Base-by-base conservation (phyloP, 2,329 filamentous ascomycete species). In the Aspergillus fumigatus region DNA sequence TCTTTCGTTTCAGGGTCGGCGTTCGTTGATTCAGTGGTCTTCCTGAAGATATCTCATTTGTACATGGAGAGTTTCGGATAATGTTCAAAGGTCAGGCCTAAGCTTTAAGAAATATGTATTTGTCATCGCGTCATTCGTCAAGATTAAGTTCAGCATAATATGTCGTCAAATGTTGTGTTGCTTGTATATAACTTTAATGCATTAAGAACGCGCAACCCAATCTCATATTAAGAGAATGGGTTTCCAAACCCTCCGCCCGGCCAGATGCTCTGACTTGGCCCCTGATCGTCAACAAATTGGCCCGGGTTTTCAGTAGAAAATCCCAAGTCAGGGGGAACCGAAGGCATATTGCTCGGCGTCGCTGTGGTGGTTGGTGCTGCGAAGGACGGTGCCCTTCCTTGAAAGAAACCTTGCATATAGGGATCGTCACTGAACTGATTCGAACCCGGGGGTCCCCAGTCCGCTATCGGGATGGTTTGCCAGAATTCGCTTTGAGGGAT, bases 401-500 rank as follows among this genome's bases (percentile, higher is more conserved):
- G 43, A 23, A 47, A 47, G 43, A 23, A 25, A 5, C 21, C 43
- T 23, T 47, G 43, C 9, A 25, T 7, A 6, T 47, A 26, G 43
- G 21, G 21, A 47, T 47, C 43, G 6, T 47, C 23, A 25, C 10
- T 25, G 21, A 47, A 47, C 21, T 47, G 43, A 23, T 23, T 14
- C 6, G 23, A 23, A 26, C 17, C 10, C 10, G n/a, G 62, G 38
- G 69, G 61, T 55, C 87, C 89, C 91, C 91, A 96, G 68, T 97
- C 92, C 19, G 96, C 81, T 7, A 89, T 91, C 83, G 96, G 91
- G 0, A 92, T 92, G 80, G 96, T 85, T 70, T 92, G 88, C 85
- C 93, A 97, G 35, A 97, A 75, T 72, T 96, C 92, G 62, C 68
- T 67, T 48, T 70, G 62, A 17, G 57, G 56, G 50, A 66, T 57